A percentile compares a stretch with the other conserved stretches of the same genome.
These are phyloP conservation scores for Fusarium citri DNA, from an alignment of 2,329 filamentous ascomycete species.

Conservation along the genomic window DNA sequence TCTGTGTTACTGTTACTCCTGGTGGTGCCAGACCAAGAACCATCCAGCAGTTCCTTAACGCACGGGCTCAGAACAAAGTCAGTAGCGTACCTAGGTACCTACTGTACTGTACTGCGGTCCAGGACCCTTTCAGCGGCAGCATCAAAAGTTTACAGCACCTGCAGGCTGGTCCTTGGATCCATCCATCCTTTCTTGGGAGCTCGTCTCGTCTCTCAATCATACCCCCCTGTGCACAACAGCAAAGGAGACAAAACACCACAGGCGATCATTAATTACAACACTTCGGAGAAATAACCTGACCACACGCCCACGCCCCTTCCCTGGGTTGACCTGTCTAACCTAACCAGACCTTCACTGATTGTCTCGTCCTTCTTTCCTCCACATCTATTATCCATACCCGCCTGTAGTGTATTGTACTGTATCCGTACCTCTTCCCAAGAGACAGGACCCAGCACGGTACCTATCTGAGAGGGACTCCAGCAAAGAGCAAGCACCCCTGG, in stretches of 20 bases:
- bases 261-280: constrained; percentile 38
- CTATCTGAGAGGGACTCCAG: constrained; percentile 19
- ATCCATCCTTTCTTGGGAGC: neutral
- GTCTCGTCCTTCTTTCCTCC: constrained; percentile 21
- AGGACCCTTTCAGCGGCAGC: neutral
- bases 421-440: neutral
- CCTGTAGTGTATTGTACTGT: neutral
- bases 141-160: neutral
- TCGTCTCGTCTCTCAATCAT: neutral
- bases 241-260: constrained; percentile 27
- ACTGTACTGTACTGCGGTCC: neutral
- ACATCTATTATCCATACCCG: neutral
- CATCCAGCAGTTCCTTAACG: neutral
- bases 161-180: neutral
- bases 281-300: constrained; percentile 42
- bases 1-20: neutral
- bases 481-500: constrained; percentile 27
- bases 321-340: constrained; percentile 9
- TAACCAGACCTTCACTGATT: constrained; percentile 7
- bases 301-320: constrained; percentile 26
- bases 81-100: neutral
- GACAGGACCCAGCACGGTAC: constrained; percentile 27
- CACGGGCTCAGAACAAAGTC: constrained; percentile 9
- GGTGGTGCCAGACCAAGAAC: constrained; percentile 17
- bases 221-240: constrained; percentile 24